Percentiles rank a stretch among this genome's conserved stretches.
These are phyloP conservation scores for Scedosporium dehoogii DNA, from an alignment of 2,329 filamentous ascomycete genomes.

Conservation along the genomic window DNA sequence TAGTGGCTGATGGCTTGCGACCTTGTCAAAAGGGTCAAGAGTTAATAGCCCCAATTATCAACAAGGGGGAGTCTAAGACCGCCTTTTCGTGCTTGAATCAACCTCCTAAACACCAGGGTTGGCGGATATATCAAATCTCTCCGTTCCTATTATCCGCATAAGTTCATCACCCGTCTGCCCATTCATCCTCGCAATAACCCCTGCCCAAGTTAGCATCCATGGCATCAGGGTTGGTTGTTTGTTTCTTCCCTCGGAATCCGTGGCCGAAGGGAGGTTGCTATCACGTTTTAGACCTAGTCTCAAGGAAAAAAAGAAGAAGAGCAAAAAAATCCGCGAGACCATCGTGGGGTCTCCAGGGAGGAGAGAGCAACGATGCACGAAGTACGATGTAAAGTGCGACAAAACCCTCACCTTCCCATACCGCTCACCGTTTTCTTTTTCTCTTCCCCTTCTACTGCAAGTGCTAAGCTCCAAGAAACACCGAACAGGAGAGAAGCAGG, in stretches of 20 bases:
- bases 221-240: conserved; percentile 7
- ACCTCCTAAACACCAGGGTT: neutral
- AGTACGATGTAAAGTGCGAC: too few relatives aligned
- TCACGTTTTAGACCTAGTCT: neutral
- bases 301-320: neutral
- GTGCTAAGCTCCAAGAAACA: too few relatives aligned
- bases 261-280: neutral
- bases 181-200: conserved; percentile 6
- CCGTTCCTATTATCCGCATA: neutral
- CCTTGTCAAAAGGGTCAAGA: too few relatives aligned
- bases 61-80: neutral
- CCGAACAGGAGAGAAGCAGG: neutral
- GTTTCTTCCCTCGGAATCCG: neutral
- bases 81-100: too few relatives aligned
- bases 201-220: conserved; percentile 8
- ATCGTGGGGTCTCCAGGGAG: too few relatives aligned
- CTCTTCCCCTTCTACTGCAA: too few relatives aligned
- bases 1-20: too few relatives aligned
- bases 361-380: too few relatives aligned
- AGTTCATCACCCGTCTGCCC: neutral
- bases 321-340: too few relatives aligned
- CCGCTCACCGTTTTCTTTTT: too few relatives aligned
- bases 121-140: neutral
- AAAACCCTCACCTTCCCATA: too few relatives aligned
- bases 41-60: neutral